Evolutionary conservation across 164 flowering plant species (phyloP).

Genomic region (Piper betle): DNA sequence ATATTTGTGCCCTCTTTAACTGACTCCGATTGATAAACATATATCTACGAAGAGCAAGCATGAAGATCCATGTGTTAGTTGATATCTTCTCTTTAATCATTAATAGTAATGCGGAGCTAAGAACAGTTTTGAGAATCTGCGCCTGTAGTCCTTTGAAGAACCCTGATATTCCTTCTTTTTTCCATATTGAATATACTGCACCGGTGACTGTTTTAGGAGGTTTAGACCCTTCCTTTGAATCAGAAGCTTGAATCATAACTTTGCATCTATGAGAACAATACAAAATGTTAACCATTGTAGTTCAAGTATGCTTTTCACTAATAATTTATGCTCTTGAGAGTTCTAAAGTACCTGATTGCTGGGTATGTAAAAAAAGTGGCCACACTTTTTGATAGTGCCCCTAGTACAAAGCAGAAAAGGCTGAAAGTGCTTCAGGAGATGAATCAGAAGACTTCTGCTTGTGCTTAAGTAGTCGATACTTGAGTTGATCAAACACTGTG

Average conservation of each 20-base stretch:
- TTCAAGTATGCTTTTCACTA: neutral
- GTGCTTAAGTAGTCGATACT: slow-evolving; percentile 35
- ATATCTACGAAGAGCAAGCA: slow-evolving; percentile 40
- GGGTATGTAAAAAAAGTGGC: slow-evolving; percentile 79
- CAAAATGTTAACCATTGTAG: neutral
- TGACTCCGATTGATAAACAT: slow-evolving; percentile 27
- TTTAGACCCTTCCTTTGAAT: slow-evolving; percentile 27
- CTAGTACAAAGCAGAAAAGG: slow-evolving; percentile 64
- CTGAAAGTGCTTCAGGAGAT: slow-evolving; percentile 58
- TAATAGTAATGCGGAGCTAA: slow-evolving; percentile 64
- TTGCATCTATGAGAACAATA: slow-evolving; percentile 45
- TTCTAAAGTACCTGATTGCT: slow-evolving; percentile 53
- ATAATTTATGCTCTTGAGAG: neutral
- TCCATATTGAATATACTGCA: slow-evolving; percentile 11
- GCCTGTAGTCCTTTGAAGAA: slow-evolving; percentile 70
- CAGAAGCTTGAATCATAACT: slow-evolving; percentile 77
- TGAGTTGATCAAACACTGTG: slow-evolving; percentile 83
- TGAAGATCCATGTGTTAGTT: slow-evolving; percentile 56
- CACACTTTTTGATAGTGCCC: slow-evolving; percentile 68
- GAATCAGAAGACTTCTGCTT: slow-evolving; percentile 16
- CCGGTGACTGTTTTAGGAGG: slow-evolving; percentile 7
- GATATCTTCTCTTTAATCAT: slow-evolving; percentile 76
- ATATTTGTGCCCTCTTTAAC: slow-evolving; percentile 22
- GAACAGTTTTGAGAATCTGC: slow-evolving; percentile 68
- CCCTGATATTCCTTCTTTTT: slow-evolving; percentile 45